Evolutionary conservation across 208 protist species (phyloP).

Genomic region (Novymonas esmeraldas): DNA sequence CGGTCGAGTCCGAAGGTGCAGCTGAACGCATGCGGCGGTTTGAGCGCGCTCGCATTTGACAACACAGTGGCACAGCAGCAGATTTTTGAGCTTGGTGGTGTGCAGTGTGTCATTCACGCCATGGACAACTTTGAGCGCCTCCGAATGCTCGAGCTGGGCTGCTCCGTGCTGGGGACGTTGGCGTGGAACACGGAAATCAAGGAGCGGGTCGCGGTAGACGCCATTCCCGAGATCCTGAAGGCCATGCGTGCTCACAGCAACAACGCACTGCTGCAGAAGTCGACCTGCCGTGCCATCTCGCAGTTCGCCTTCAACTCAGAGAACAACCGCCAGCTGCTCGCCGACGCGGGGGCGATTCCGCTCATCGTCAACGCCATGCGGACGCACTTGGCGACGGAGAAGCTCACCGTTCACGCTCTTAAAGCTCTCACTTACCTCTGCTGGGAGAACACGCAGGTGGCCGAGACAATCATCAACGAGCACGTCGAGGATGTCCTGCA

Average conservation of each 20-base stretch:
- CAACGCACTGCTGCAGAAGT: constrained; percentile 90
- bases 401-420: constrained; percentile 90
- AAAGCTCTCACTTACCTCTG: constrained; percentile 93
- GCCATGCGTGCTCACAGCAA: constrained; percentile 81
- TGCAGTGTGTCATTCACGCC: constrained; percentile 87
- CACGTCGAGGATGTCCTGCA: constrained; percentile 80
- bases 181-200: constrained; percentile 94
- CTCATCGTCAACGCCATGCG: constrained; percentile 90
- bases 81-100: constrained; percentile 88
- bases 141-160: constrained; percentile 91
- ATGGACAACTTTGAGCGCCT: constrained; percentile 89
- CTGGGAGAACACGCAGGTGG: constrained; percentile 89
- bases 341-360: constrained; percentile 83
- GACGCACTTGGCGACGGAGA: constrained; percentile 80
- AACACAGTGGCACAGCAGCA: constrained; percentile 89
- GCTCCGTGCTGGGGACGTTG: constrained; percentile 89
- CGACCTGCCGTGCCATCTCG: constrained; percentile 89
- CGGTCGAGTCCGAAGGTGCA: constrained; percentile 84
- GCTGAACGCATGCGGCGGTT: constrained; percentile 89
- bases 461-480: constrained; percentile 84
- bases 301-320: constrained; percentile 94
- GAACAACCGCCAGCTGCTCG: constrained; percentile 85
- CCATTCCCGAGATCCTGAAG: constrained; percentile 86
- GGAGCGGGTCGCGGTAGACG: constrained; percentile 80
- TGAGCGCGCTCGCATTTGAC: constrained; percentile 92